Evolutionary conservation across 2,329 filamentous ascomycete species (phyloP), one percentile per base, ranked within the genome.

Genomic region (Neofusicoccum sp.): DNA sequence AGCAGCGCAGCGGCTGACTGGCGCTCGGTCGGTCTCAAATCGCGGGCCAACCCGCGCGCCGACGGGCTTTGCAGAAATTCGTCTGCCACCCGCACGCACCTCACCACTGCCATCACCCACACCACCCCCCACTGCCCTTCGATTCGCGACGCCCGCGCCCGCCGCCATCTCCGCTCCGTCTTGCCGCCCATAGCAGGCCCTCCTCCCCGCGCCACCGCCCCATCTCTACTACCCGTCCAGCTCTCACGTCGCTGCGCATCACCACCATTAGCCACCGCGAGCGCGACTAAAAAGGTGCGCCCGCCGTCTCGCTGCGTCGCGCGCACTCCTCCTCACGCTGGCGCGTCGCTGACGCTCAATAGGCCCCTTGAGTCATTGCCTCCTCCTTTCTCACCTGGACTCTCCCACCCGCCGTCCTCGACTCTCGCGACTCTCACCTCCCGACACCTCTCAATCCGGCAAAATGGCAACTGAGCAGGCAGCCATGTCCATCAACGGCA

Each of bases 401-500:
- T n/a, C 16, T 29, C 7, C 28, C 39, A 52, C 39, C 59, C 49
- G 47, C 34, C 16, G 31, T 41, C 44, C 47, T 61, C 36, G 47
- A 52, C 61, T 39, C 41, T 41, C 61, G 61, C 61, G 43, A 56
- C 33, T 48, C 34, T 22, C n/a, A 41, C 50, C 29, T 47, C 14
- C 36, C 7, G 34, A n/a, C 34, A 39, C 41, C 28, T 47, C 39
- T 47, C 29, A 7, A 28, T 44, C 14, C 61, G 61, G 54, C 29
- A 59, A 48, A 50, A 79, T 79, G 77, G 78, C 78, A 64, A 71
- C 77, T 54, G 77, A 80, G 62, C 71, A 74, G 49, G 65, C 71
- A 47, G 66, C 71, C 45, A 72, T 77, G 67, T 76, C 80, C 48
- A 72, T 80, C 70, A 84, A 84, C 67, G 82, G 82, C 75, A 80